Base-by-base conservation (phyloP, 805 yeast genomes). In the Alloascoidea africana region DNA sequence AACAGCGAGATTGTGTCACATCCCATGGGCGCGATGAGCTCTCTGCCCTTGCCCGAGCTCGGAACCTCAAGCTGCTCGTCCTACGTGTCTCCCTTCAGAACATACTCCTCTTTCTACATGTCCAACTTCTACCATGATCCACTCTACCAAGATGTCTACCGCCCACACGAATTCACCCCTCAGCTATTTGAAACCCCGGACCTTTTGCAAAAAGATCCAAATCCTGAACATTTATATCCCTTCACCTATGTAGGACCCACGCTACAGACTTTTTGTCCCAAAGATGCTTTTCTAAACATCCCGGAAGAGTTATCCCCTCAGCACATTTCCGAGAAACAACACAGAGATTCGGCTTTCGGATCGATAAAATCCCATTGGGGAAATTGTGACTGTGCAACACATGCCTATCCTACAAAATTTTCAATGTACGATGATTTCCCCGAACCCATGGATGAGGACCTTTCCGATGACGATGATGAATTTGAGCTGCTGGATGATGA, bases 221-320 rank as follows among this genome's bases (percentile, higher is more conserved):
- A n/a, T n/a, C n/a, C n/a, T n/a, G n/a, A n/a, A n/a, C n/a, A n/a
- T n/a, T 18, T 34, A 34, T 8, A n/a, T 13, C 27, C 27, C 5
- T 14, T 8, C 8, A 34, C 32, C 14, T 34, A 16, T 34, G 18
- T 14, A 8, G 16, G n/a, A n/a, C 36, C 36, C 8, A 18, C 14
- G 6, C 11, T 30, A 13, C 14, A 14, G n/a, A 34, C 36, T 18
- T 34, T 34, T 17, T 16, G 36, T 34, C 36, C 36, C n/a, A 34
- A 34, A 14, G 36, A 34, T 34, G 36, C 36, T 16, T 30, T 16
- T 18, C 18, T 34, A 14, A 34, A 14, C 27, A 16, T 34, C 18
- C 16, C 17, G 16, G 36, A 34, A 8, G 36, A 34, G 8, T 23
- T 23, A 23, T 8, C n/a, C 13, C 30, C 30, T 8, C 30, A 23